Percentiles rank a stretch among this genome's conserved stretches.
Conservation (phyloP, 495 filamentous ascomycete species). For the Thermothielavioides terrestris region DNA sequence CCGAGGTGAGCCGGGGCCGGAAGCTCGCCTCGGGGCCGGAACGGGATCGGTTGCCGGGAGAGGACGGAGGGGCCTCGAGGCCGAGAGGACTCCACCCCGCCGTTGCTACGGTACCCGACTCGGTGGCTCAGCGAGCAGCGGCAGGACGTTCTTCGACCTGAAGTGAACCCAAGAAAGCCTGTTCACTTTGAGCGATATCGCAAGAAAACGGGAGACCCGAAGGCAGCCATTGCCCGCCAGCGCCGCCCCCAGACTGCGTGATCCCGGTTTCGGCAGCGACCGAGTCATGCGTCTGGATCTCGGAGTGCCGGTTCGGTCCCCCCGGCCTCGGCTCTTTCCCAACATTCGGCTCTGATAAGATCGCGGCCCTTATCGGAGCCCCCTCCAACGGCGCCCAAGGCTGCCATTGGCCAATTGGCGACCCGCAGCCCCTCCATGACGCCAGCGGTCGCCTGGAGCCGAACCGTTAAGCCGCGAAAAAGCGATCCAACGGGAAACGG, state of each 20-base stretch:
- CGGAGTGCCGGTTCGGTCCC: too few species aligned
- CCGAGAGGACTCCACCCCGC: neutral
- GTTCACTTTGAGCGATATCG: neutral
- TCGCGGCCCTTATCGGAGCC: neutral
- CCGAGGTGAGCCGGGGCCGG: too few species aligned
- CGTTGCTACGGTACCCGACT: neutral
- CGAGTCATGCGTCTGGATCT: neutral
- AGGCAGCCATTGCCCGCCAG: too few species aligned
- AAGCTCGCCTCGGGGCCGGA: neutral
- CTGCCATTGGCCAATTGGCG: constrained; percentile 18
- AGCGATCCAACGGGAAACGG: constrained; percentile 15
- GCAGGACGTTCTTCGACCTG: too few species aligned
- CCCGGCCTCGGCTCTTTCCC: constrained; percentile 1
- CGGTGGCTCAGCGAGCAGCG: too few species aligned
- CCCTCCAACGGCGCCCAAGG: neutral
- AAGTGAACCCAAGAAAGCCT: too few species aligned
- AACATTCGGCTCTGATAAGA: neutral
- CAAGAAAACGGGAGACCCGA: neutral
- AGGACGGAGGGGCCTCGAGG: neutral
- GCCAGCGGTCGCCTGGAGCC: constrained; percentile 1
- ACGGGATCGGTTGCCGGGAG: neutral
- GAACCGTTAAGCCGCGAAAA: constrained; percentile 24
- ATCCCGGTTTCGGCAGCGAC: neutral
- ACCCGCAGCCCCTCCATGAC: constrained; percentile 2
- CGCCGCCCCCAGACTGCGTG: neutral